Conservation (phyloP, 164 flowering plant genomes). For the Liriodendron chinense region DNA sequence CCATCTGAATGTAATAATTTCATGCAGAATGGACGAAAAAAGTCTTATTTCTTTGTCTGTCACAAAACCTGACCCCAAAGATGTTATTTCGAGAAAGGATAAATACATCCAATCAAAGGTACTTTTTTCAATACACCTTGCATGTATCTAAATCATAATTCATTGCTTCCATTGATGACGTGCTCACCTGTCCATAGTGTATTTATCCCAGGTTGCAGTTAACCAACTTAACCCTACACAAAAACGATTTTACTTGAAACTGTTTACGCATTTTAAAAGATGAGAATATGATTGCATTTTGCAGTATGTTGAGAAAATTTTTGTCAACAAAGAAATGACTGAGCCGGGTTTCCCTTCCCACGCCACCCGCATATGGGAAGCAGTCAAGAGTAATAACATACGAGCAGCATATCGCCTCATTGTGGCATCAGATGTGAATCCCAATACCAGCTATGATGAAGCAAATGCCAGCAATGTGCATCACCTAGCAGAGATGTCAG, state of each 20-base stretch:
- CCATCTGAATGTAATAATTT: background rate
- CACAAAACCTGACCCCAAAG: conserved; percentile 60
- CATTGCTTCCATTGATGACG: background rate
- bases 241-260: background rate
- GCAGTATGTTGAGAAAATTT: conserved; percentile 76
- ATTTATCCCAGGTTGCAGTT: too few relatives aligned
- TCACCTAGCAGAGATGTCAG: conserved; percentile 32
- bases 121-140: background rate
- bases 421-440: conserved; percentile 45
- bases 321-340: conserved; percentile 39
- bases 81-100: conserved; percentile 36
- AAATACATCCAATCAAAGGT: conserved; percentile 46
- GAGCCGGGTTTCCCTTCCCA: conserved; percentile 20
- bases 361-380: conserved; percentile 65
- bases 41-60: conserved; percentile 21
- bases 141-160: background rate
- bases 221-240: too few relatives aligned
- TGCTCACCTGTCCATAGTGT: background rate
- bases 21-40: conserved; percentile 42
- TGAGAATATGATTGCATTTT: conserved; percentile 16
- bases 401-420: conserved; percentile 66
- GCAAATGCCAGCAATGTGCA: conserved; percentile 24
- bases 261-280: background rate
- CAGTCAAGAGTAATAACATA: conserved; percentile 59
- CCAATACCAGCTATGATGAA: conserved; percentile 61